Base-by-base conservation (phyloP, 345 rosid species). In the Heritiera fomes region DNA sequence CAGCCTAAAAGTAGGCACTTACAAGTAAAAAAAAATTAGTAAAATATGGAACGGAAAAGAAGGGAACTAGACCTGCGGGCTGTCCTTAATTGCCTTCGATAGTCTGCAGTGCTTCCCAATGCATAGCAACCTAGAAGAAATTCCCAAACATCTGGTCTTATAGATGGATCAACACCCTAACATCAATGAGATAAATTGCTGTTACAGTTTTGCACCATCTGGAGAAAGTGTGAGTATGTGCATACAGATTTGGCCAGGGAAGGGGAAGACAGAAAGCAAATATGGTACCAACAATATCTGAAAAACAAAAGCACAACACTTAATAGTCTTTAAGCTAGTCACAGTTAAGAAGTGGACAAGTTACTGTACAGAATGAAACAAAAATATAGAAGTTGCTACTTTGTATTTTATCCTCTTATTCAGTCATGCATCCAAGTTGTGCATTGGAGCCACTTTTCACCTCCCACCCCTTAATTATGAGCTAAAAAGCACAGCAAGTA, bases 121-220 rank as follows among this genome's bases (percentile, higher is more conserved):
- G 86, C 79, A 83, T 94, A 94, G 86, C 97, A 93, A 50, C 98
- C 97, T 79, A 94, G 97, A 49, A 94, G 82, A 89, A 94, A 94
- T 82, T 94, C 97, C 98, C 98, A 94, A 83, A 94, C 97, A 79
- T 91, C 95, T 82, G 97, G 85, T 80, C 98, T 87, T 78, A 94
- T 89, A 73, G 98, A 90, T 80, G 94, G 97, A 87, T 94, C 94
- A 55, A 94, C 90, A 73, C 97, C 98, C 97, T 94, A 75, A 34
- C 64, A 86, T 73, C 49, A 73, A 66, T 53, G 15, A 78, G 10
- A 23, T 28, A 73, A 66, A 64, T 30, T 14, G 34, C 46, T 5
- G 34, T 55, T 73, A 55, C 20, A 73, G 34, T 56, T 55, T 55
- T 38, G 34, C 64, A 73, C 76, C 45, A 55, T 38, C 76, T 53